Evolutionary conservation across 1,284 basidiomycete species (phyloP), one percentile per base, ranked within the genome.

Genomic region (Irpex sp.): DNA sequence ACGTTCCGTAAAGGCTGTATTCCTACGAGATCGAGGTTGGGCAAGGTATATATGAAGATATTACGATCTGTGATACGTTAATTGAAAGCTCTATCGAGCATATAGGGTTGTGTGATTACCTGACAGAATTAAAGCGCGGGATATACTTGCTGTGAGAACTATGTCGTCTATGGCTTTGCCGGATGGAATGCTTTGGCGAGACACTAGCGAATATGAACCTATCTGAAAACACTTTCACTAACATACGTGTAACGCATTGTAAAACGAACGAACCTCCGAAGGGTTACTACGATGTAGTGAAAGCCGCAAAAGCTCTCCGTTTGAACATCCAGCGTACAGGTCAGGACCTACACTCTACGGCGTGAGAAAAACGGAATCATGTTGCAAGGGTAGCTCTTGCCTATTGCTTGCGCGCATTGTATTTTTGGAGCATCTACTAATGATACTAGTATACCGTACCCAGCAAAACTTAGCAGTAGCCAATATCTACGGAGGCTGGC

Each of bases 1-100:
- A 93, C 90, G 62, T 94, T 88, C 49, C 93, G 84, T 34, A 97
- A 82, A 0, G 93, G 89, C 64, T 89, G 89, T 66, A 93, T 88
- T 7, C 87, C 82, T 0, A 93, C 79, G 0, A 86, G 83, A 65
- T 95, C 91, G 26, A 97, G 82, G 2, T 86, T 84, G 0, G 94
- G 94, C 1, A 96, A 78, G 0, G 85, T 83, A 69, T 93, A 92
- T 69, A 96, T 89, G 70, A 92, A 85, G 2, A 97, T 76, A 64
- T 92, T 89, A 61, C 84, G 86, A 68, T 94, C 95, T 91, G 65
- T 44, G 37, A 48, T 21, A 36, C 3, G 21, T 51, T 40, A 54
- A 37, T 9, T 34, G 49, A 15, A 17, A 40, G 7, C 13, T n/a
- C 44, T 9, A 62, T 54, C 26, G n/a, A 48, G 40, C 7, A 31